These are phyloP conservation scores for Metschnikowia arizonensis DNA, from an alignment of 805 yeast genomes.

Conservation along the genomic window DNA sequence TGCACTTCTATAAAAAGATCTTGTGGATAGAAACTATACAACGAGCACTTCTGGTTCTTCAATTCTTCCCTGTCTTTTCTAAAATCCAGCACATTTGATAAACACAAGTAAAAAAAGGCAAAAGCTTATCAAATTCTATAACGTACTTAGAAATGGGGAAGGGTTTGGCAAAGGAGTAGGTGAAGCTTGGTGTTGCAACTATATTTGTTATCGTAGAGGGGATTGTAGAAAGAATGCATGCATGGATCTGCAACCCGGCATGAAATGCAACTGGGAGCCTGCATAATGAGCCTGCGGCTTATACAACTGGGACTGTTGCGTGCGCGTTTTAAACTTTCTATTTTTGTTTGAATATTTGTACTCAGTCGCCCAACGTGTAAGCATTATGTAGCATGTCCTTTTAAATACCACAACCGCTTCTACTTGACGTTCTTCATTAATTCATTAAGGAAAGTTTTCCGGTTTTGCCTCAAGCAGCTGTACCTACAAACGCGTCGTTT, in stretches of 20 bases:
- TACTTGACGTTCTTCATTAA: not conserved
- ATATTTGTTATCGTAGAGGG: conserved; percentile 1
- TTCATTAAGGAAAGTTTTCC: not conserved
- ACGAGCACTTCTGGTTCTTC: not conserved
- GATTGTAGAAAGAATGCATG: not conserved
- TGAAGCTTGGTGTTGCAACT: not conserved
- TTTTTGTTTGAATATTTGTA: not conserved
- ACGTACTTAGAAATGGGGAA: not conserved
- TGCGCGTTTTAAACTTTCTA: conserved; percentile 3
- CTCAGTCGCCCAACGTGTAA: conserved; percentile 1
- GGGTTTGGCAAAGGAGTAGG: not conserved
- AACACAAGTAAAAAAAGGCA: not conserved
- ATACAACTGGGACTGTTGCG: not conserved
- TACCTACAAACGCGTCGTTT: not conserved
- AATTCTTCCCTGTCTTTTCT: not conserved
- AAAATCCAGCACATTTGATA: not conserved
- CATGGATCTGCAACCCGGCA: conserved; percentile 3
- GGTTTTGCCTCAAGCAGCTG: not conserved
- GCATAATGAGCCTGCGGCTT: conserved; percentile 1
- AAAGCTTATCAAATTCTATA: not conserved
- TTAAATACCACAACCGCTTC: conserved; percentile 1
- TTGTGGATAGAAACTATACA: not conserved
- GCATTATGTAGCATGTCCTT: conserved; percentile 3
- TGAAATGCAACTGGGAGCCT: conserved; percentile 2
- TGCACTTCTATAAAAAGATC: not conserved